Evolutionary conservation across 2,329 filamentous ascomycete genomes (phyloP), one percentile per base, ranked within the genome.

Genomic region (Furcasterigmium sp.): DNA sequence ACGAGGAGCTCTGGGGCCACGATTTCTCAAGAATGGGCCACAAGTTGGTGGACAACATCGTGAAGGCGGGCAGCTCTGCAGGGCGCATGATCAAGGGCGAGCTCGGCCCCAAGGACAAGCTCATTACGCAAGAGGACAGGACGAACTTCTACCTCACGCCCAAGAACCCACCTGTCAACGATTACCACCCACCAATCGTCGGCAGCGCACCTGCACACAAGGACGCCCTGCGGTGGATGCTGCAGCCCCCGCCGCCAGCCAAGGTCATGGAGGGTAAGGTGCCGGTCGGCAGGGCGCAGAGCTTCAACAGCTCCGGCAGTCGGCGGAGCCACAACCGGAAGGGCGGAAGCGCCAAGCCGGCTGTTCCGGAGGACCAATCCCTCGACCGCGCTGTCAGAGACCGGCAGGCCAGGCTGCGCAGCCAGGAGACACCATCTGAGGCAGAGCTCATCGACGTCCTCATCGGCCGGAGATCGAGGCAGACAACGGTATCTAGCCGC

Each of bases 221-320:
- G 56, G 80, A 82, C 43, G 88, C 87, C 46, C 84, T 86, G 43
- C 77, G 76, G 56, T 96, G 91, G 91, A 95, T 96, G 90, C 70
- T 95, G 41, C 88, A 95, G 57, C 91, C 91, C 3, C 89, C 90
- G 2, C 91, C 91, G n/a, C 80, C 84, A 26, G 89, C 91, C 44
- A 90, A 85, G 60, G 75, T 95, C 46, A 96, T 96, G 91, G 86
- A 85, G 51, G 91, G 90, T 51, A 93, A 91, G 60, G 79, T 87
- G 28, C 79, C 80, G 23, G 82, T 85, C 17, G 79, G 75, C 54
- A 70, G 82, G 42, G 84, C 78, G 50, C 70, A 70, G 28, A 86
- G 80, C 56, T 70, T 74, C 28, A 70, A 65, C 32, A 80, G 73
- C 54, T 69, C 69, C 37, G 63, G 69, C 18, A 78, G 72, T 43